Evolutionary conservation across 371 early-diverging fungal species (phyloP).

Genomic region (Vairimorpha necatrix): DNA sequence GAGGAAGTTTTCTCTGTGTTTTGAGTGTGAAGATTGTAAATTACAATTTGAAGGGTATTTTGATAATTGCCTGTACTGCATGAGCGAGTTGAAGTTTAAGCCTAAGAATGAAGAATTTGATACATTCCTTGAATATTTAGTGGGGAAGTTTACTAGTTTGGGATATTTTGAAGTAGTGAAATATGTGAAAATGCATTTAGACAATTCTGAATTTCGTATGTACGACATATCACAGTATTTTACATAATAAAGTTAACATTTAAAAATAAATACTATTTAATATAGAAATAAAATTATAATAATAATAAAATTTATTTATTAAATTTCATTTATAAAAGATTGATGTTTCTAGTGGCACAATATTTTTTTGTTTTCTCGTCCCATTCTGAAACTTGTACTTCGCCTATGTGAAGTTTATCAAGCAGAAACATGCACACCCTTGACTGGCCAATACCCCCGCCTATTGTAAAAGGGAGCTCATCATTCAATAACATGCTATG

Average conservation of each 20-base stretch:
- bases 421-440: slow-evolving; percentile 50
- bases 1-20: slow-evolving; percentile 32
- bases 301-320: no score
- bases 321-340: background rate
- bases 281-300: background rate
- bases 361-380: slow-evolving; percentile 8
- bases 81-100: slow-evolving; percentile 13
- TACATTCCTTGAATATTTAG: slow-evolving; percentile 21
- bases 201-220: slow-evolving; percentile 22
- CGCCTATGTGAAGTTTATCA: slow-evolving; percentile 52
- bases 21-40: slow-evolving; percentile 47
- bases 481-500: slow-evolving; percentile 29
- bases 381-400: slow-evolving; percentile 44
- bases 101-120: slow-evolving; percentile 55
- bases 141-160: slow-evolving; percentile 5
- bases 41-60: background rate
- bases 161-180: slow-evolving; percentile 27
- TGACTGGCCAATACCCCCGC: slow-evolving; percentile 56
- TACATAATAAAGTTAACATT: slow-evolving; percentile 15
- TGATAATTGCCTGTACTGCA: slow-evolving; percentile 44
- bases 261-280: background rate
- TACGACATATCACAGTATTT: background rate
- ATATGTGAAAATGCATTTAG: slow-evolving; percentile 6
- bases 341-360: background rate
- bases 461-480: slow-evolving; percentile 43